Percentiles rank a stretch among this genome's conserved stretches.
phyloP scores from a whole-genome alignment of 495 filamentous ascomycete genomes.

The Aspergillus bridgeri region DNA sequence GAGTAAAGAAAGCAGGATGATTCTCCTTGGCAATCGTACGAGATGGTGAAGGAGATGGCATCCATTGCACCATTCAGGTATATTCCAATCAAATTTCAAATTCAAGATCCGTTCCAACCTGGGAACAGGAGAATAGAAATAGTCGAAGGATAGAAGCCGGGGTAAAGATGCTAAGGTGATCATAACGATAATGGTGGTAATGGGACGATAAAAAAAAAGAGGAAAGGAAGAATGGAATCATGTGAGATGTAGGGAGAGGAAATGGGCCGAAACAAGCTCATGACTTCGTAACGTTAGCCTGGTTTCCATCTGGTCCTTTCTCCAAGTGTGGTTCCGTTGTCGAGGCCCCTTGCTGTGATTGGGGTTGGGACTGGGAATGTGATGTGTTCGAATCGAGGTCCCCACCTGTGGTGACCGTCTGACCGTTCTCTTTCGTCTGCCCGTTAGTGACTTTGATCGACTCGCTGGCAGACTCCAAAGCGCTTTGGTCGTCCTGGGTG shows the following conservation, averaged over 20 bases:
- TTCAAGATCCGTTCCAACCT: slow-evolving; percentile 4
- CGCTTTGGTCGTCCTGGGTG: slow-evolving; percentile 22
- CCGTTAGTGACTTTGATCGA: slow-evolving; percentile 14
- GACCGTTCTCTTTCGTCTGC: slow-evolving; percentile 1
- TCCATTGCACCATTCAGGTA: neutral
- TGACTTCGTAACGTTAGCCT: neutral
- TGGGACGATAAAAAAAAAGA: neutral
- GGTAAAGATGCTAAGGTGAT: slow-evolving; percentile 5
- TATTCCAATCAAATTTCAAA: neutral
- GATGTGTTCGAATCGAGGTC: slow-evolving; percentile 8
- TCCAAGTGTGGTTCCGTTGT: neutral
- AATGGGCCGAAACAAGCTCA: neutral
- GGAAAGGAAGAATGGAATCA: neutral
- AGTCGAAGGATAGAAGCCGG: slow-evolving; percentile 10
- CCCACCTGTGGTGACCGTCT: slow-evolving; percentile 1
- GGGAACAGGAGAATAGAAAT: slow-evolving; percentile 9
- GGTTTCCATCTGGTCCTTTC: slow-evolving; percentile 2
- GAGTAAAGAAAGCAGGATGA: slow-evolving; percentile 4
- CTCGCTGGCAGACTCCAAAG: slow-evolving; percentile 11
- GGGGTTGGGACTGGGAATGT: slow-evolving; percentile 1
- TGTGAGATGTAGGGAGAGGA: neutral
- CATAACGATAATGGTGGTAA: neutral
- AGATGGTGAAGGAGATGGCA: neutral
- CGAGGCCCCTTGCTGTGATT: neutral
- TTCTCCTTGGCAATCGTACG: neutral